Evolutionary conservation across 2,329 filamentous ascomycete genomes (phyloP), one percentile per base, ranked within the genome.

Genomic region (Boeremia lycopersici): DNA sequence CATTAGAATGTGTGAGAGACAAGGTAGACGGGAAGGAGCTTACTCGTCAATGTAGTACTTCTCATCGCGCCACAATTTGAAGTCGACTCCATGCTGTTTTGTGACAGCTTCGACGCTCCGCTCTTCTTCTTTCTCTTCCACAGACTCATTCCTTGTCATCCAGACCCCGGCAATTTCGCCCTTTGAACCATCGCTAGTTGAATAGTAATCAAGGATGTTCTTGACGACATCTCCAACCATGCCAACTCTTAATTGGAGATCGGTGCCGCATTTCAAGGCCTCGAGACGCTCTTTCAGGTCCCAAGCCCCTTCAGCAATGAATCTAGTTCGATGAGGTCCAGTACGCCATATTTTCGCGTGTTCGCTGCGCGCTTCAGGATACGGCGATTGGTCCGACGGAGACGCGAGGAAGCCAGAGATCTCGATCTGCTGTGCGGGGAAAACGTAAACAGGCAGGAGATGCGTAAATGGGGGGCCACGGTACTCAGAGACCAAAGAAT

Each of bases 31-130:
- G 17, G 40, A 45, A 26, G 42, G 19, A 56, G 55, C 88, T 75
- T 77, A 93, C 90, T 93, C 89, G 65, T 93, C 87, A 45, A 93
- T 80, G 56, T 87, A 87, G 63, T 90, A 93, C 70, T 93, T 93
- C 72, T 92, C 89, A 63, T 93, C 89, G 0, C 75, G 73, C 84
- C 86, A 92, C 1, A 86, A 54, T 68, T 84, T 83, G 70, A 91
- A 90, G 1, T 85, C 79, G 4, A 86, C 77, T 0, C 78, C 79
- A 3, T 80, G 74, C 11, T 80, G 70, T 19, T 81, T 74, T 50
- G 88, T 86, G 0, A 84, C 68, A 0, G 76, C 69, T 26, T 79
- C 78, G 1, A 90, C 78, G 0, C 76, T 77, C 19, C 77, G 73
- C 63, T 91, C 86, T 48, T 93, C 89, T 4, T 76, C 72, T 53